Evolutionary conservation across 768 basidiomycete genomes (phyloP).

Genomic region (Russula dissimulans): DNA sequence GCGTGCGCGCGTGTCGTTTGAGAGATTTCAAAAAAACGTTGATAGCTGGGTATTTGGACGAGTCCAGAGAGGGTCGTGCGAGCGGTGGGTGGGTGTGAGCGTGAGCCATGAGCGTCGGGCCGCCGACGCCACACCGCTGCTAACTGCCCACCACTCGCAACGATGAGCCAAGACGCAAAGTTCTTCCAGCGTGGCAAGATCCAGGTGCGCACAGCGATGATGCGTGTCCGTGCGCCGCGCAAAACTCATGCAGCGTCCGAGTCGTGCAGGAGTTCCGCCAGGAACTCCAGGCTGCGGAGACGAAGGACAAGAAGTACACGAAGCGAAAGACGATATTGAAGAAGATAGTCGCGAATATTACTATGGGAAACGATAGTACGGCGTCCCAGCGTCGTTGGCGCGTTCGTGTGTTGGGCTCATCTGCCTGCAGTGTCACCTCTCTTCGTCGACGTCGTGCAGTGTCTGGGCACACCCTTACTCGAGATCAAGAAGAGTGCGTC

Average conservation of each 20-base stretch:
- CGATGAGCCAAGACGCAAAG: slow-evolving; percentile 71
- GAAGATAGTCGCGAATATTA: slow-evolving; percentile 98
- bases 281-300: slow-evolving; percentile 83
- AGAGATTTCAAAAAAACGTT: slow-evolving; percentile 55
- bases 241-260: slow-evolving; percentile 14
- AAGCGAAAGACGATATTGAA: slow-evolving; percentile 93
- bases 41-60: slow-evolving; percentile 29
- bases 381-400: slow-evolving; percentile 21
- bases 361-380: slow-evolving; percentile 99
- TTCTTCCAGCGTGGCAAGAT: slow-evolving; percentile 91
- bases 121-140: not conserved
- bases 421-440: slow-evolving; percentile 70
- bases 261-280: slow-evolving; percentile 69
- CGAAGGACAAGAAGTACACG: slow-evolving; percentile 93
- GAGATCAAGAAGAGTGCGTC: slow-evolving; percentile 97
- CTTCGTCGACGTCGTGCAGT: slow-evolving; percentile 93
- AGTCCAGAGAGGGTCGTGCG: slow-evolving; percentile 19
- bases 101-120: not conserved
- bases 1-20: slow-evolving; percentile 43
- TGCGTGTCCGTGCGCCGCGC: not conserved
- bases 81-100: not conserved
- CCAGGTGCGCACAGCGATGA: slow-evolving; percentile 43
- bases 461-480: slow-evolving; percentile 86
- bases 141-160: not conserved
- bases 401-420: slow-evolving; percentile 16